Evolutionary conservation across 805 yeast genomes (phyloP).

Genomic region (Metschnikowia koreensis): DNA sequence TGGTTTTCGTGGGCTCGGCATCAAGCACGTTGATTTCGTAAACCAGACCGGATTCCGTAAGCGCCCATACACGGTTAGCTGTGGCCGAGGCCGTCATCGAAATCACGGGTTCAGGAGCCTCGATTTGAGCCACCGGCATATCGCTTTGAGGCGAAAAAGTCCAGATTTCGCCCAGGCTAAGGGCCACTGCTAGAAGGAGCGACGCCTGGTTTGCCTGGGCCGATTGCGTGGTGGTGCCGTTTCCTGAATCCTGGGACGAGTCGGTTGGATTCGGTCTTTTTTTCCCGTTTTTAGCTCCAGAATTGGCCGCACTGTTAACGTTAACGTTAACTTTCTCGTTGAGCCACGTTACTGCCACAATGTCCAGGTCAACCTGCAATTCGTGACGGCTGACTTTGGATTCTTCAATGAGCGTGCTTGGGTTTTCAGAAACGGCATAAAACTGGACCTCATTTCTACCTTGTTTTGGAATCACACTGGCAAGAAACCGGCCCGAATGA

Average conservation of each 20-base stretch:
- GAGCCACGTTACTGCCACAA: constrained; percentile 40
- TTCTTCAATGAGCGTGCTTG: constrained; percentile 16
- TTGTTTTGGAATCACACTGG: constrained; percentile 41
- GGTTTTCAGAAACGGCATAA: constrained; percentile 21
- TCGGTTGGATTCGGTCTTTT: not conserved
- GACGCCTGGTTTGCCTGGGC: not conserved
- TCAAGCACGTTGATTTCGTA: constrained; percentile 27
- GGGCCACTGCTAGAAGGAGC: constrained; percentile 30
- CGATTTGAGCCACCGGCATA: constrained; percentile 34
- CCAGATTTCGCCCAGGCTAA: constrained; percentile 38
- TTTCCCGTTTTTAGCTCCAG: constrained; percentile 1
- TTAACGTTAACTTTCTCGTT: constrained; percentile 5
- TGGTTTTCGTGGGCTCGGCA: constrained; percentile 23
- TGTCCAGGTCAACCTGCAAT: constrained; percentile 38
- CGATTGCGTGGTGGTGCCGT: not conserved
- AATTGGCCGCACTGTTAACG: not conserved
- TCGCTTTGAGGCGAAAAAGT: constrained; percentile 45
- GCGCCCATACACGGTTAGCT: constrained; percentile 25
- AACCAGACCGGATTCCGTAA: constrained; percentile 15
- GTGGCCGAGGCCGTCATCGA: constrained; percentile 17
- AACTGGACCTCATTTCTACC: constrained; percentile 49
- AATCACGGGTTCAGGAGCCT: constrained; percentile 23
- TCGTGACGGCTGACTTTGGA: constrained; percentile 34
- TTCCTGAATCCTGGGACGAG: not conserved
- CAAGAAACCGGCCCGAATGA: constrained; percentile 29